Evolutionary conservation across 352 stramenopile species (phyloP).

Genomic region (Lagenidium sp.): DNA sequence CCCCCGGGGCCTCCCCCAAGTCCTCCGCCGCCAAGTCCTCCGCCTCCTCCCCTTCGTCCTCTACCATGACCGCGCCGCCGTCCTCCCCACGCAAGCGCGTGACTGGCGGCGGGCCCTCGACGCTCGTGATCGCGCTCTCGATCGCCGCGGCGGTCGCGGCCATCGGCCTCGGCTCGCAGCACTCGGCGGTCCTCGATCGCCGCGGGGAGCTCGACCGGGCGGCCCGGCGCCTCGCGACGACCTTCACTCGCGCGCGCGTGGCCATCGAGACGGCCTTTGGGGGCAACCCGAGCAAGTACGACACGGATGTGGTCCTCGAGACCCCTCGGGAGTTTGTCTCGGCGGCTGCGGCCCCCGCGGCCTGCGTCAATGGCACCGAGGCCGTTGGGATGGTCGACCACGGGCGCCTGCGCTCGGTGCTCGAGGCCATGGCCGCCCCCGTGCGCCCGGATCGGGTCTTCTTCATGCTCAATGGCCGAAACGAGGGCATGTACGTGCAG

Average conservation of each 20-base stretch:
- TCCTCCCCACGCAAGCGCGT: too few species aligned
- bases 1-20: background rate
- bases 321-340: conserved; percentile 27
- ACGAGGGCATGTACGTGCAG: conserved; percentile 68
- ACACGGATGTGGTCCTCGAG: conserved; percentile 34
- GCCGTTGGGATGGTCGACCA: conserved; percentile 22
- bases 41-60: too few species aligned
- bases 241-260: conserved; percentile 4
- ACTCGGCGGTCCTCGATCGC: too few species aligned
- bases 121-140: background rate
- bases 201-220: conserved; percentile 12
- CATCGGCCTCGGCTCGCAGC: too few species aligned
- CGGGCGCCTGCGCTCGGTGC: conserved; percentile 35
- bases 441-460: conserved; percentile 31
- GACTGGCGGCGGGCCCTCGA: background rate
- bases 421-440: conserved; percentile 37
- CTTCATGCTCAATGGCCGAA: conserved; percentile 80
- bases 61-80: too few species aligned
- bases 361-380: conserved; percentile 29
- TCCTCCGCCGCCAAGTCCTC: background rate
- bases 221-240: conserved; percentile 8
- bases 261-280: conserved; percentile 10
- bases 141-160: background rate
- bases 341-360: too few species aligned
- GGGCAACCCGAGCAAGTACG: conserved; percentile 44